Base-by-base conservation (phyloP, 2,329 filamentous ascomycete genomes). In the Gnomoniopsis smithogilvyi region DNA sequence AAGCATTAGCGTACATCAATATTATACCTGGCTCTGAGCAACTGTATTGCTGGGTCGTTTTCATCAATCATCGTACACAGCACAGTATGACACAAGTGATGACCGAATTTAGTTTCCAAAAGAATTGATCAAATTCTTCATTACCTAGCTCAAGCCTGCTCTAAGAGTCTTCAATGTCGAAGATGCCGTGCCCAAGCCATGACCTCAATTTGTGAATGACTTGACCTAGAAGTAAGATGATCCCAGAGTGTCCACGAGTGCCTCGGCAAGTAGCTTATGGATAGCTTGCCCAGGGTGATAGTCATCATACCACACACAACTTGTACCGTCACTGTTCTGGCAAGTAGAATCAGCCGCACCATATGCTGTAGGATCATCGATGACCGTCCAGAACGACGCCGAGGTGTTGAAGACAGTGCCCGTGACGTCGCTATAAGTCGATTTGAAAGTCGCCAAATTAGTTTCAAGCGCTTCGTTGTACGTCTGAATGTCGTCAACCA, bases 221-320 rank as follows among this genome's bases (percentile, higher is more conserved):
- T n/a, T n/a, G 26, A 24, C 4, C 46, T 48, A 48, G 46, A 49
- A 48, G 22, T 49, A 56, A 34, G 17, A 38, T 8, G 19, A n/a
- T 3, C 46, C 50, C 7, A 53, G 30, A 30, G 26, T 49, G 2
- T 49, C 26, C 22, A 53, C 56, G 6, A 58, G 56, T 7, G 50
- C 56, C 45, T 58, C 41, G 17, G 56, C 56, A 11, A 58, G 43
- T 26, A 58, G 34, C 22, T 53, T 54, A 1, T 58, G 56, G 6
- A 58, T 50, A 14, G 56, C 56, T 22, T 58, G 50, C 6, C 56
- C 56, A 10, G 56, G 56, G 30, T 58, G 56, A 33, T 58, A 54
- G 51, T 58, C 17, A 34, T 58, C 50, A n/a, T 58, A 54, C 56
- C 56, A 58, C 8, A 54, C 50, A n/a, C 56, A 58, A n/a, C 21